phyloP scores from a whole-genome alignment of 805 yeast species.

The Ogataea henricii region DNA sequence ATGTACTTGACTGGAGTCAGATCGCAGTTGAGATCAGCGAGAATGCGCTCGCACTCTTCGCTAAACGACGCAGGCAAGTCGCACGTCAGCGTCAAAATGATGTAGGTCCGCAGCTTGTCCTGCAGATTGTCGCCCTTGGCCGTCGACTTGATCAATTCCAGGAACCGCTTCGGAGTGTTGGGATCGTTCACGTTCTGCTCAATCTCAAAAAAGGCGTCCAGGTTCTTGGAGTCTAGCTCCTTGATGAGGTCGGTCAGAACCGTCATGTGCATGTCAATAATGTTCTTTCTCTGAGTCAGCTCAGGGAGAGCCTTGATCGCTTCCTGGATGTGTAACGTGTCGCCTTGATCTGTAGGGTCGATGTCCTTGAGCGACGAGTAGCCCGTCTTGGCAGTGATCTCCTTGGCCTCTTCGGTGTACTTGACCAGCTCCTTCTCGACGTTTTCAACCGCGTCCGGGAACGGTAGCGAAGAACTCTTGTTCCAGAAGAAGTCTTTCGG shows the following conservation, averaged over 20 bases:
- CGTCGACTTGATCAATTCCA: constrained; percentile 53
- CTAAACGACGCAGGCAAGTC: constrained; percentile 50
- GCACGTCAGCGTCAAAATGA: constrained; percentile 68
- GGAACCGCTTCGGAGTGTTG: constrained; percentile 57
- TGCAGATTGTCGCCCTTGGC: constrained; percentile 56
- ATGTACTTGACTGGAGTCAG: constrained; percentile 69
- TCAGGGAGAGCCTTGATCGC: constrained; percentile 94
- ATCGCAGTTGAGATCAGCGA: constrained; percentile 58
- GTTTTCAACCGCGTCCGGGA: constrained; percentile 98
- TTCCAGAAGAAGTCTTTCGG: constrained; percentile 94
- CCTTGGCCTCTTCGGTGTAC: constrained; percentile 87
- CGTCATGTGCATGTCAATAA: constrained; percentile 96
- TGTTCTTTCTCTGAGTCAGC: constrained; percentile 80
- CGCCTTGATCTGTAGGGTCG: constrained; percentile 56
- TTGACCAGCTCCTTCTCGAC: constrained; percentile 80
- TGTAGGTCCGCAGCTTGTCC: constrained; percentile 87
- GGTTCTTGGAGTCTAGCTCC: constrained; percentile 80
- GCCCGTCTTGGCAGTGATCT: constrained; percentile 73
- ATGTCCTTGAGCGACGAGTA: constrained; percentile 76
- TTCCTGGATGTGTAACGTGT: constrained; percentile 70
- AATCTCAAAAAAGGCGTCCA: constrained; percentile 90
- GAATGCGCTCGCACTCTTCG: constrained; percentile 62
- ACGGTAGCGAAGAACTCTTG: constrained; percentile 80
- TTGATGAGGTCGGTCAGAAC: constrained; percentile 81
- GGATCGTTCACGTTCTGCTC: constrained; percentile 79